Base-by-base conservation (phyloP, 352 stramenopile species). In the Globisporangium paroecandrum region DNA sequence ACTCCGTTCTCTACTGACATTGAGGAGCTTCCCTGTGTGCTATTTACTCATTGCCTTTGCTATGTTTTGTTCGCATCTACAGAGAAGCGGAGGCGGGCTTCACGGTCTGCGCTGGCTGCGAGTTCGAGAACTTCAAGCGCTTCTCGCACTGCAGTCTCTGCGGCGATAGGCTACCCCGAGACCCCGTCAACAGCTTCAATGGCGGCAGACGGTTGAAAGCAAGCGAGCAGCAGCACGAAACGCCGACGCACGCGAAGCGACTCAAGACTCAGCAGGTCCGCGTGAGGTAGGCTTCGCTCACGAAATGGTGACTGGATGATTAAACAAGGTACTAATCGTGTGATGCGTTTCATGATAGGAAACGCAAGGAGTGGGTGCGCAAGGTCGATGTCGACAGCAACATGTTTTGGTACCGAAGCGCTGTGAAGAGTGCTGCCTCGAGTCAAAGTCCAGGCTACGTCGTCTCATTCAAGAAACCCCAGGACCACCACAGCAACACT, bases 111-210 rank as follows among this genome's bases (percentile, higher is more conserved):
- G 22, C 57, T 0, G 81, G 70, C 22, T 93, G 85, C 51, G 77
- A 71, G 25, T 93, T 93, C 65, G 85, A 91, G 56, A 93, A 93
- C 73, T 93, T 93, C 72, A 83, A 76, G 63, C 78, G 81, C 54
- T 83, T 87, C 64, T 69, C 77, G 29, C 76, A 88, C 68, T 93
- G 85, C 65, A 78, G 77, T 20, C 67, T 91, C 12, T 93, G 85
- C 56, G 85, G 85, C 34, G 80, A 89, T 43, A 83, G 82, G 34
- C 69, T 90, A 24, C 55, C 57, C 22, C 60, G 74, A n/a, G 54
- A 43, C 54, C 6, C 27, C 1, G 4, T 18, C 27, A 29, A 41
- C 10, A n/a, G 15, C 7, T 59, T 8, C 1, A 59, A 8, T 13
- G 15, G 18, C 15, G 18, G 27, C 9, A 55, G 9, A 18, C 7